phyloP scores from a whole-genome alignment of 225 moss, liverwort and hornwort species.

The Sphagnum contortum region DNA sequence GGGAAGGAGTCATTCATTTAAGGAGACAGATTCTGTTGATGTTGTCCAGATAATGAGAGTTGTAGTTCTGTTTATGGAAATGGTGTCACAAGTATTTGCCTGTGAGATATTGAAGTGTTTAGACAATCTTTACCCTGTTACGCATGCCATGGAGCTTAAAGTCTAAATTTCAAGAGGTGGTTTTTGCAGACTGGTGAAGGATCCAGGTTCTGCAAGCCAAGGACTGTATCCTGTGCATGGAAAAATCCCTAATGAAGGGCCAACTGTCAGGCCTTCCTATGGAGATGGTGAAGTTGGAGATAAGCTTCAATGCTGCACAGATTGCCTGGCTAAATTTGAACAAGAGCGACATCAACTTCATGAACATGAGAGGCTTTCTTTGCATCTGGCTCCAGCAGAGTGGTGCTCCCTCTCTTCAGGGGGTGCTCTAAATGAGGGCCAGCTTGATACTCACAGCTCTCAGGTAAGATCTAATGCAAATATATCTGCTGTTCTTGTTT shows the following conservation, averaged over 20 bases:
- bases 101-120: no score
- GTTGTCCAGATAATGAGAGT: no score
- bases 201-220: neutral
- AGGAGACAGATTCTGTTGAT: no score
- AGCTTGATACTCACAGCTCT: no score
- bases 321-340: slow-evolving; percentile 36
- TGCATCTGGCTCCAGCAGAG: slow-evolving; percentile 33
- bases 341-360: slow-evolving; percentile 22
- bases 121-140: no score
- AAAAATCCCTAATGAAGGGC: neutral
- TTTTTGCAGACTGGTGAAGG: no score
- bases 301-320: slow-evolving; percentile 18
- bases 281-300: slow-evolving; percentile 2
- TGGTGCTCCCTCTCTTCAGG: slow-evolving; percentile 14
- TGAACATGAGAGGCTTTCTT: slow-evolving; percentile 32
- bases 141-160: no score
- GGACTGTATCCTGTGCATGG: neutral
- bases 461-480: no score
- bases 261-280: neutral
- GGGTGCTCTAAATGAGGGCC: neutral
- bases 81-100: no score
- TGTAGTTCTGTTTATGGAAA: no score
- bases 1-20: no score
- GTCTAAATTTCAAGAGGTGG: no score
- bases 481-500: neutral